Evolutionary conservation across 352 stramenopile species (phyloP).

Genomic region (Aphanomyces euteiches): DNA sequence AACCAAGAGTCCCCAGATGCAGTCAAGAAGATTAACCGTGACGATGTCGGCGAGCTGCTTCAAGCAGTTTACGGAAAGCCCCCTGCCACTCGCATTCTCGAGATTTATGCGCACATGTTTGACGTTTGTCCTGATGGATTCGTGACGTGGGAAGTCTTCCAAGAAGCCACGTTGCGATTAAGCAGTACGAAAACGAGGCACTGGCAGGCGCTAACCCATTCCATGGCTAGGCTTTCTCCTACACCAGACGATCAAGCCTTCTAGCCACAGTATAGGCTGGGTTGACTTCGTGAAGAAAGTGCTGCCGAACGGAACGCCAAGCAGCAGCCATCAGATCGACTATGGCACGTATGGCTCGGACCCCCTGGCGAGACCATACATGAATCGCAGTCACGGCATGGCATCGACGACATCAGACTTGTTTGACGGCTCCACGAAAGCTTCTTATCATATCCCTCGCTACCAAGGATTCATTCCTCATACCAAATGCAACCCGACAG

Average conservation of each 20-base stretch:
- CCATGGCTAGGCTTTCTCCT: constrained; percentile 6
- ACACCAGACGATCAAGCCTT: constrained; percentile 44
- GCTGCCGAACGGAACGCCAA: constrained; percentile 54
- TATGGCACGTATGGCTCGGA: constrained; percentile 64
- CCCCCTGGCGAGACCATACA: constrained; percentile 58
- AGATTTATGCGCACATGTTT: constrained; percentile 30
- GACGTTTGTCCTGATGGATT: constrained; percentile 20
- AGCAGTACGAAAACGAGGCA: neutral
- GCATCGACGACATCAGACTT: constrained; percentile 72
- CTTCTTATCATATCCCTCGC: constrained; percentile 78
- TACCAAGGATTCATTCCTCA: constrained; percentile 70
- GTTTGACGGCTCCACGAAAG: constrained; percentile 57
- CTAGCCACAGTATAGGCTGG: constrained; percentile 30
- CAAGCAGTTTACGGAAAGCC: constrained; percentile 16
- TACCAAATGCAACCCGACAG: constrained; percentile 55
- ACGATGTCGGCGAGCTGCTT: constrained; percentile 18
- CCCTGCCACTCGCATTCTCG: constrained; percentile 19
- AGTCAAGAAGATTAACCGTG: constrained; percentile 1
- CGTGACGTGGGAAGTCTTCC: constrained; percentile 21
- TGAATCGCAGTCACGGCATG: constrained; percentile 66
- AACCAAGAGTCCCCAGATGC: constrained; percentile 36
- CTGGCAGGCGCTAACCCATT: no score
- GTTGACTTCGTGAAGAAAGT: constrained; percentile 35
- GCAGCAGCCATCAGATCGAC: constrained; percentile 70
- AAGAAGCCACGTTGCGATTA: constrained; percentile 16